These are phyloP conservation scores for Albatrellus ellisii DNA, from an alignment of 768 basidiomycete genomes.

Conservation along the genomic window DNA sequence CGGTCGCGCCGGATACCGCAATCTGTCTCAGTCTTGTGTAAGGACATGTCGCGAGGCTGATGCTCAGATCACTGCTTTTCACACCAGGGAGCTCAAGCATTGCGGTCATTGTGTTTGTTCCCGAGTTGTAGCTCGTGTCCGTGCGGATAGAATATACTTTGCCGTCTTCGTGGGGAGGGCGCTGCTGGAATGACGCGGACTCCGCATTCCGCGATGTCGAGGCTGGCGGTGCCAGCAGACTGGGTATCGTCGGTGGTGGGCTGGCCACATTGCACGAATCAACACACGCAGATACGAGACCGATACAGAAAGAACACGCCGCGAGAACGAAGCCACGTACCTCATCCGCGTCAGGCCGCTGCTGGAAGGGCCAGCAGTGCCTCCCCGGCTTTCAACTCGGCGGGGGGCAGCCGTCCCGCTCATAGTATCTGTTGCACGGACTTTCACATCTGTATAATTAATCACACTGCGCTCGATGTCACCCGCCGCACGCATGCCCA, in stretches of 20 bases:
- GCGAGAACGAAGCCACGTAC: conserved; percentile 6
- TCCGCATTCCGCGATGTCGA: neutral
- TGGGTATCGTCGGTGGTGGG: conserved; percentile 6
- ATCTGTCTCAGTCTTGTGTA: conserved; percentile 54
- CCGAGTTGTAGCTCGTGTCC: conserved; percentile 45
- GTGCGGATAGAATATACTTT: conserved; percentile 35
- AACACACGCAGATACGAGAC: neutral
- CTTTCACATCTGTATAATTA: no score
- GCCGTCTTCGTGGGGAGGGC: neutral
- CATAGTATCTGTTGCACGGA: neutral
- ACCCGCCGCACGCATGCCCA: conserved; percentile 10
- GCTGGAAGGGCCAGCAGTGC: neutral
- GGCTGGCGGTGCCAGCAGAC: neutral
- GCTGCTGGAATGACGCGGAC: neutral
- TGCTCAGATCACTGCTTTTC: conserved; percentile 38
- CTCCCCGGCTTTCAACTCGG: neutral
- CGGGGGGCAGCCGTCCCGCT: neutral
- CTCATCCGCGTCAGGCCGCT: conserved; percentile 12
- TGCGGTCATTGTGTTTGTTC: conserved; percentile 37
- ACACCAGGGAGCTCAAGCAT: conserved; percentile 63
- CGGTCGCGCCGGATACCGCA: conserved; percentile 34
- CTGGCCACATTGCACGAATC: conserved; percentile 7
- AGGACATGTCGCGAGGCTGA: conserved; percentile 46
- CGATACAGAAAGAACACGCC: neutral
- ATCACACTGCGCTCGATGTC: conserved; percentile 5